A percentile compares a stretch with the other conserved stretches of the same genome.
These are phyloP conservation scores for Septoria linicola DNA, from an alignment of 2,329 filamentous ascomycete species.

Conservation along the genomic window DNA sequence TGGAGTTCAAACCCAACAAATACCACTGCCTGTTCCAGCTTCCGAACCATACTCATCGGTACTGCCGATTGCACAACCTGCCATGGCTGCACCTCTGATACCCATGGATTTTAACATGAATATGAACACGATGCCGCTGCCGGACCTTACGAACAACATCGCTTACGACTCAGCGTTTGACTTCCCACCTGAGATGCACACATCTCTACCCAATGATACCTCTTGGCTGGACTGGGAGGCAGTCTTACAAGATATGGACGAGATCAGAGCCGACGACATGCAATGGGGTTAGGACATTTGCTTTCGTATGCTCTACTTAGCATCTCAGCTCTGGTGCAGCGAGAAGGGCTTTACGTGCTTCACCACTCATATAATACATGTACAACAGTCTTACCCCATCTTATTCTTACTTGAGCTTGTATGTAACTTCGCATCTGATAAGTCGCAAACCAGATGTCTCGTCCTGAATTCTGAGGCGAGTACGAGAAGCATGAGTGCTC, in stretches of 20 bases:
- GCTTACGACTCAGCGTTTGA: conserved; percentile 19
- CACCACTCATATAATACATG: no score
- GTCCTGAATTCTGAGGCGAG: background rate
- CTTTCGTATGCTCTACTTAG: no score
- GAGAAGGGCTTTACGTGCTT: no score
- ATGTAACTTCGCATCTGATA: no score
- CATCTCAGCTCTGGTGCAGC: no score
- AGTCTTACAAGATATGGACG: conserved; percentile 37
- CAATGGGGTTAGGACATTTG: conserved; percentile 46
- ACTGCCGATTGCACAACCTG: background rate
- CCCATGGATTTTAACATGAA: background rate
- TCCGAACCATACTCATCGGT: background rate
- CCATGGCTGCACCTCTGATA: background rate
- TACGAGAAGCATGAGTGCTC: background rate
- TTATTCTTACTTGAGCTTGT: no score
- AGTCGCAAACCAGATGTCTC: no score
- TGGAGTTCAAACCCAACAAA: background rate
- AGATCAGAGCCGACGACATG: conserved; percentile 54
- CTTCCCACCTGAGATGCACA: conserved; percentile 26
- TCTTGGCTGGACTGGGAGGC: conserved; percentile 41
- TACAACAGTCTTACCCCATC: no score
- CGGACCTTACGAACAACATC: conserved; percentile 6
- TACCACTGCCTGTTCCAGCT: background rate
- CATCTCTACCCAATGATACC: conserved; percentile 22
- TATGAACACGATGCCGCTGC: background rate